Base-by-base conservation (phyloP, 257 asterid species). In the Primulina tabacum region DNA sequence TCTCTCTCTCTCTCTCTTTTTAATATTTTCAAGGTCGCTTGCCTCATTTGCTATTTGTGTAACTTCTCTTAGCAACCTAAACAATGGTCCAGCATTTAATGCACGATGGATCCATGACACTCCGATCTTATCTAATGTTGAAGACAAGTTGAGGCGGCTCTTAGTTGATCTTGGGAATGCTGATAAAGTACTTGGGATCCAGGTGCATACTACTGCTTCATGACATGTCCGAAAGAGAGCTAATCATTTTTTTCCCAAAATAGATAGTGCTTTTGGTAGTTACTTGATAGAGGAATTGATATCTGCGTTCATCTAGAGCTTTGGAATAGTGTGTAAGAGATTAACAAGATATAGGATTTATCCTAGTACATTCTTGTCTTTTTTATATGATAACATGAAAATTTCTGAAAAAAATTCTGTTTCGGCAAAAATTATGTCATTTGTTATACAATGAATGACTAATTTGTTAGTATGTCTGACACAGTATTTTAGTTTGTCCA, bases 121-220 rank as follows among this genome's bases (percentile, higher is more conserved):
- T 73, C 96, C 98, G 52, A 79, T 81, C 53, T 87, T 85, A 73
- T 93, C 97, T 73, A 77, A 81, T 77, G 94, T 88, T 75, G 98
- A 93, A 82, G 83, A 78, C 74, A 93, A 87, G 84, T 87, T 93
- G 78, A 82, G 95, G 82, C 79, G 81, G 82, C 96, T 93, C 78
- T 77, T 93, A 67, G 82, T 83, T 78, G 93, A 88, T 78, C 92
- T 93, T 29, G 96, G 97, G 55, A 83, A 83, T 82, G 86, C 92
- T 73, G 89, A 87, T 71, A 93, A 90, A 86, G 83, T 93, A 76
- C 97, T 93, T 64, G 98, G 98, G 75, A 86, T 93, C 82, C 98
- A 93, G 98, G 98, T 93, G 70, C 60, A 64, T 8, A 4, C 62
- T 58, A 17, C 65, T 71, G 64, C 62, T 68, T 62, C 64, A 59